These are phyloP conservation scores for Aureobasidium melanogenum DNA, from an alignment of 2,329 filamentous ascomycete species.

Conservation along the genomic window DNA sequence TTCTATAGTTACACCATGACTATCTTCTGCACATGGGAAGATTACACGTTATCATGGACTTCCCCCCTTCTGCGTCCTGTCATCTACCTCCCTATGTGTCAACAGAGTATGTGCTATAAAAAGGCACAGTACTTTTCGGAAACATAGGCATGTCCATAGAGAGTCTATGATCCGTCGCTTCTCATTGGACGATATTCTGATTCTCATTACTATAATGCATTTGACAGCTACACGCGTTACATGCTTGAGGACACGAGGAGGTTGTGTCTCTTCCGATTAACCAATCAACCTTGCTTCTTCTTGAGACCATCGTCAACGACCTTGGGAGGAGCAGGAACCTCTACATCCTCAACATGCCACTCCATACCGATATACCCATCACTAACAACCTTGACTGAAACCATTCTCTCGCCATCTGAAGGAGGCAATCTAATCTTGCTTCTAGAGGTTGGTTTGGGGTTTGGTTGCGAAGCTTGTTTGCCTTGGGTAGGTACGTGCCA, in stretches of 20 bases:
- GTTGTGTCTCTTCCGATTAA: too few relatives aligned
- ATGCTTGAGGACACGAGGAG: too few relatives aligned
- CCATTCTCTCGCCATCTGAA: slow-evolving; percentile 44
- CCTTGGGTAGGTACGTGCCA: slow-evolving; percentile 44
- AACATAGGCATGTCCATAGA: too few relatives aligned
- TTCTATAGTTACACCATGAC: too few relatives aligned
- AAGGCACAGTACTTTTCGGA: too few relatives aligned
- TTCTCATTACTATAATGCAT: too few relatives aligned
- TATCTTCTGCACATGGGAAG: too few relatives aligned
- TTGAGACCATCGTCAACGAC: slow-evolving; percentile 26
- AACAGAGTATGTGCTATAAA: neutral
- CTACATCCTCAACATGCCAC: slow-evolving; percentile 46
- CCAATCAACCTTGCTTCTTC: slow-evolving; percentile 15
- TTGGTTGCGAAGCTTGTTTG: slow-evolving; percentile 18
- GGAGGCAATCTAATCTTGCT: slow-evolving; percentile 54
- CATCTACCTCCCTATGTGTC: too few relatives aligned
- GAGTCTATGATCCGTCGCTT: neutral
- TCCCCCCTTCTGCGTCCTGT: too few relatives aligned
- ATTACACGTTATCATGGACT: too few relatives aligned
- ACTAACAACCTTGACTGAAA: slow-evolving; percentile 72
- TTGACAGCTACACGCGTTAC: too few relatives aligned
- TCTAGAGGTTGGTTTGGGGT: slow-evolving; percentile 42
- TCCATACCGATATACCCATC: slow-evolving; percentile 78
- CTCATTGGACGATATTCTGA: too few relatives aligned
- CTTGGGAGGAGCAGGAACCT: slow-evolving; percentile 34